phyloP scores from a whole-genome alignment of 140 eudicot species.

The Anethum foeniculum region DNA sequence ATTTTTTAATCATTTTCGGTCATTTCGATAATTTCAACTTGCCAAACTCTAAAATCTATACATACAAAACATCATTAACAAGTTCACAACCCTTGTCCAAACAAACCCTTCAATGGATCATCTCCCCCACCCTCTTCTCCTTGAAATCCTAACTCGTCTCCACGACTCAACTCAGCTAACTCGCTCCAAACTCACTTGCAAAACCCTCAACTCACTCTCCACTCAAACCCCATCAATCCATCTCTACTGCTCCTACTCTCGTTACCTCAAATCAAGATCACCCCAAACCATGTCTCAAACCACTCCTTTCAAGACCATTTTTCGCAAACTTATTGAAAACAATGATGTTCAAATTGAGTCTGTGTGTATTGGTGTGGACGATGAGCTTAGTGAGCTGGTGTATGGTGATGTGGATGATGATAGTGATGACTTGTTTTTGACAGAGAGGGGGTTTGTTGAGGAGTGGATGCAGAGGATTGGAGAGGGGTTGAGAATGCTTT shows the following conservation, averaged over 20 bases:
- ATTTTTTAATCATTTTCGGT: no score
- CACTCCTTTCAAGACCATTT: slow-evolving; percentile 47
- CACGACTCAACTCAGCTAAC: slow-evolving; percentile 43
- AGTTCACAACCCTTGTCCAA: neutral
- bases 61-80: neutral
- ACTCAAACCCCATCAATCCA: slow-evolving; percentile 26
- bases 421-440: slow-evolving; percentile 38
- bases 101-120: neutral
- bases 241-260: slow-evolving; percentile 25
- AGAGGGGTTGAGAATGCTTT: slow-evolving; percentile 20
- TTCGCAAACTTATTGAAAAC: slow-evolving; percentile 25
- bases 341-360: slow-evolving; percentile 23
- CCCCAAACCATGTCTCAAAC: slow-evolving; percentile 16
- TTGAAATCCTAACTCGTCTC: slow-evolving; percentile 61
- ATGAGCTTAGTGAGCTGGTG: slow-evolving; percentile 28
- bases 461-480: slow-evolving; percentile 41
- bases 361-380: slow-evolving; percentile 48
- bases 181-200: slow-evolving; percentile 43
- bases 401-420: slow-evolving; percentile 51
- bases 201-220: slow-evolving; percentile 23
- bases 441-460: slow-evolving; percentile 36
- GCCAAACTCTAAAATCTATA: no score
- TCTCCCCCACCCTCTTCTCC: slow-evolving; percentile 34
- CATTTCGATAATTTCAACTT: neutral
- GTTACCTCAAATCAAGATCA: slow-evolving; percentile 28